Conservation (phyloP, 768 basidiomycete genomes). For the Cubamyces lactineus region DNA sequence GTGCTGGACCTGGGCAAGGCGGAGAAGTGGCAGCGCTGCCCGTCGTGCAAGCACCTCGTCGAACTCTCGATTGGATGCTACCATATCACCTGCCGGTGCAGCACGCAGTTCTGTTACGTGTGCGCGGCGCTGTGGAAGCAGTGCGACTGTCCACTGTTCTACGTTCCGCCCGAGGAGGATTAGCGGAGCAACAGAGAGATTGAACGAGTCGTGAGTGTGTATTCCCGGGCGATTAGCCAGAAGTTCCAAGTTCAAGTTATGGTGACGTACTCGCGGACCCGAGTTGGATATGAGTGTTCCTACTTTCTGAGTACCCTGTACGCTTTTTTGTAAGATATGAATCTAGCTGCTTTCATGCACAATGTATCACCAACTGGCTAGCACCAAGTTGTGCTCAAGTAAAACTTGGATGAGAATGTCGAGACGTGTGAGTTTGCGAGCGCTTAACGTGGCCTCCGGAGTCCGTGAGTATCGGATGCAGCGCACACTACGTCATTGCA, state of each 20-base stretch:
- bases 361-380: no score
- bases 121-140: conserved; percentile 34
- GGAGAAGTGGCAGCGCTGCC: conserved; percentile 32
- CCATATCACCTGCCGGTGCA: conserved; percentile 33
- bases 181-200: conserved; percentile 1
- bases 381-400: no score
- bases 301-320: no score
- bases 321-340: no score
- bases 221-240: background rate
- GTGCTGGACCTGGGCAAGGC: conserved; percentile 26
- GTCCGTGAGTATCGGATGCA: no score
- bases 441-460: no score
- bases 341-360: no score
- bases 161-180: conserved; percentile 11
- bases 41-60: conserved; percentile 30
- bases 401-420: no score
- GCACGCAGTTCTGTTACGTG: conserved; percentile 35
- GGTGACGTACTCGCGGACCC: background rate
- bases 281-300: no score
- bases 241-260: background rate
- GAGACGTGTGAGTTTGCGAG: no score
- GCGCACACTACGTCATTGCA: no score
- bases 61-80: conserved; percentile 30
- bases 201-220: no score
- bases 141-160: conserved; percentile 27